Conservation (phyloP, 2,329 filamentous ascomycete species). For the Diaporthe longicolla region DNA sequence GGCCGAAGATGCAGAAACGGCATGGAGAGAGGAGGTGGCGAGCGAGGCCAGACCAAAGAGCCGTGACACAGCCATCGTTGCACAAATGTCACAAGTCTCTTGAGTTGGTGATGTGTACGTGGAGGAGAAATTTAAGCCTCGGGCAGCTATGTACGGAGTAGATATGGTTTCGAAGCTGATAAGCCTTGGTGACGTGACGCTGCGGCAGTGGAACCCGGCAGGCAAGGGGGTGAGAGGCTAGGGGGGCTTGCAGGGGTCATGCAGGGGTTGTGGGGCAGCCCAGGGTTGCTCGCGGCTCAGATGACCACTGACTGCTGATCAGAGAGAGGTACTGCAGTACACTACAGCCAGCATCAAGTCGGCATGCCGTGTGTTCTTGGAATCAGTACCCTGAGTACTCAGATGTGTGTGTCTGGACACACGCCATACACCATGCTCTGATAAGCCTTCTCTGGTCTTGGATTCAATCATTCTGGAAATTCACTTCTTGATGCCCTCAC, state of each 20-base stretch:
- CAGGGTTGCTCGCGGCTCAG: background rate
- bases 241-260: background rate
- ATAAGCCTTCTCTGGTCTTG: no score
- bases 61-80: constrained; percentile 4
- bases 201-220: constrained; percentile 11
- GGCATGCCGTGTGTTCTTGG: no score
- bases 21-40: constrained; percentile 14
- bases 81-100: background rate
- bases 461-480: background rate
- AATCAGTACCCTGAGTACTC: no score
- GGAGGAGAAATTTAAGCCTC: background rate
- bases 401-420: no score
- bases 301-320: background rate
- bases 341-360: background rate
- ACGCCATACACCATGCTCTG: no score
- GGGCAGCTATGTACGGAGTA: background rate
- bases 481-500: no score
- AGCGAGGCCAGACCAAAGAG: constrained; percentile 20
- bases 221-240: constrained; percentile 29
- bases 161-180: constrained; percentile 7
- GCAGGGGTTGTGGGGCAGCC: background rate
- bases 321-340: no score
- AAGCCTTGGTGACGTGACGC: constrained; percentile 15
- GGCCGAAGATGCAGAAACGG: constrained; percentile 18
- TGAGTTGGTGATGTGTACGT: background rate